These are phyloP conservation scores for Hyphopichia homilentoma DNA, from an alignment of 805 yeast genomes.

Conservation along the genomic window DNA sequence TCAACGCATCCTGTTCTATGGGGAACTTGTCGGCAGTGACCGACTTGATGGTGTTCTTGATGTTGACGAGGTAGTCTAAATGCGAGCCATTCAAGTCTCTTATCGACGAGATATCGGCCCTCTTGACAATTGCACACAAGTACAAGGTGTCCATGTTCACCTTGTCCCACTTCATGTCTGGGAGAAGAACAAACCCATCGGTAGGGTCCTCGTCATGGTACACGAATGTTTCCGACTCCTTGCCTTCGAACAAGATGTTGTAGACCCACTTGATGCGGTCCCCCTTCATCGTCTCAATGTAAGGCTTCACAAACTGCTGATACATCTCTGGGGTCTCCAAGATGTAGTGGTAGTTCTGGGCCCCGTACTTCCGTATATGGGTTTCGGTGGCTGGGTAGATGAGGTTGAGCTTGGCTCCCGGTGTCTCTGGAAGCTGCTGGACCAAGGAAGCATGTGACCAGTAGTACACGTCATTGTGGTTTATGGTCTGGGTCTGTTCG, in stretches of 20 bases:
- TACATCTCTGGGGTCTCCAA: constrained; percentile 82
- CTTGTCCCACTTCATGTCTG: constrained; percentile 97
- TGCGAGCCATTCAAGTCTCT: constrained; percentile 69
- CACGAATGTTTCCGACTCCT: constrained; percentile 80
- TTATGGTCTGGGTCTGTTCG: constrained; percentile 33
- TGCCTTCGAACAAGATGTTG: constrained; percentile 76
- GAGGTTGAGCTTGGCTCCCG: constrained; percentile 69
- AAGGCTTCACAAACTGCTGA: constrained; percentile 59
- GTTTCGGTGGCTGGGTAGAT: constrained; percentile 87
- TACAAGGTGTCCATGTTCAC: constrained; percentile 65
- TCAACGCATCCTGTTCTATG: constrained; percentile 52
- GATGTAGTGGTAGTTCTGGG: constrained; percentile 57
- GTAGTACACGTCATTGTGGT: constrained; percentile 77
- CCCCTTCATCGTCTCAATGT: constrained; percentile 71
- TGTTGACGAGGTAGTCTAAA: constrained; percentile 48
- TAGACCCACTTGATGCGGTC: constrained; percentile 85
- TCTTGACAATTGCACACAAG: constrained; percentile 68
- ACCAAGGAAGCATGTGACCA: constrained; percentile 66
- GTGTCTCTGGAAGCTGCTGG: constrained; percentile 43
- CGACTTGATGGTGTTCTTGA: constrained; percentile 43
- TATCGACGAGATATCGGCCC: constrained; percentile 65
- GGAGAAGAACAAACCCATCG: constrained; percentile 70
- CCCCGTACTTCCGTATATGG: constrained; percentile 75
- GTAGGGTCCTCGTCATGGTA: constrained; percentile 54
- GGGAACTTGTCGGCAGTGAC: constrained; percentile 41